A percentile compares a stretch with the other conserved stretches of the same genome.
phyloP scores from a whole-genome alignment of 2,329 filamentous ascomycete species.

The Fusarium sp. region DNA sequence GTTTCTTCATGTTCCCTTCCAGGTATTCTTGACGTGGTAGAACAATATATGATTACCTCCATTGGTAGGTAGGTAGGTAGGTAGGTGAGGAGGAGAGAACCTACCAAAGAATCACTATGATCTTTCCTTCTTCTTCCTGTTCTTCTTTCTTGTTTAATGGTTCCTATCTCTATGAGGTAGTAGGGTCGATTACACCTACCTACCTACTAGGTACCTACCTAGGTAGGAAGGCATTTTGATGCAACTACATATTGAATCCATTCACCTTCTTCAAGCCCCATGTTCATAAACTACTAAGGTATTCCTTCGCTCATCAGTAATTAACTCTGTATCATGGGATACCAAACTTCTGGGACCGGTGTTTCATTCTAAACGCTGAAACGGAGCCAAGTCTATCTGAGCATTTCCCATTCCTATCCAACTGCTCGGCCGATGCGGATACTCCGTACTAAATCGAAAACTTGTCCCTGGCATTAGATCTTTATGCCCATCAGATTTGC shows the following conservation, averaged over 20 bases:
- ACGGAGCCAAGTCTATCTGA: slow-evolving; percentile 20
- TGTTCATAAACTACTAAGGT: not conserved
- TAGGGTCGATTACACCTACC: too few relatives aligned
- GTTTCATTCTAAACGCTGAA: slow-evolving; percentile 18
- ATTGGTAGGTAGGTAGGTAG: too few relatives aligned
- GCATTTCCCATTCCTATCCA: not conserved
- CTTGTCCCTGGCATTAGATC: not conserved
- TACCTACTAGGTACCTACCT: too few relatives aligned
- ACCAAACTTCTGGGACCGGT: slow-evolving; percentile 7
- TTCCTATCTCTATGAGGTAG: not conserved
- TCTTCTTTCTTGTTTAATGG: not conserved
- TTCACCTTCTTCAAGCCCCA: not conserved
- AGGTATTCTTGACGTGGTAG: not conserved
- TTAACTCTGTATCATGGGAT: slow-evolving; percentile 15
- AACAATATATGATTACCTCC: not conserved
- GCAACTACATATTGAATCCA: not conserved
- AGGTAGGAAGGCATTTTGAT: too few relatives aligned
- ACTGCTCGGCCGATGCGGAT: not conserved
- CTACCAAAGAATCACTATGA: not conserved
- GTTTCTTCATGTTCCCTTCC: not conserved
- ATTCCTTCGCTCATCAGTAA: not conserved
- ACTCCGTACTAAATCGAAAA: slow-evolving; percentile 6
- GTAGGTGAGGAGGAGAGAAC: not conserved
- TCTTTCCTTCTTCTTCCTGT: not conserved
- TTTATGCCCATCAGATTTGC: not conserved